Conservation (phyloP, 495 filamentous ascomycete genomes). For the Aspergillus diversus region DNA sequence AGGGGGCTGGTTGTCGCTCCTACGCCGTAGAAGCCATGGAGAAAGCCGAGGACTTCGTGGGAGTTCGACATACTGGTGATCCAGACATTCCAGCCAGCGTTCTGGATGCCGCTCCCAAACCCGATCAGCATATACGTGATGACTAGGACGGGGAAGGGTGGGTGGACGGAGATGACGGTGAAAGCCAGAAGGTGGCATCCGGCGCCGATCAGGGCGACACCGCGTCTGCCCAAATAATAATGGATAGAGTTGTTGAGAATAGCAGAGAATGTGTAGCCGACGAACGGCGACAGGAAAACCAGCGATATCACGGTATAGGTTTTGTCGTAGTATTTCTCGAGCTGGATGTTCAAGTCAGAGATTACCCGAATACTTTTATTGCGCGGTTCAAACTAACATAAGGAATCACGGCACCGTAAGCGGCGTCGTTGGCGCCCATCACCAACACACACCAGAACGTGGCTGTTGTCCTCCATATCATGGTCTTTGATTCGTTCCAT, state of each 20-base stretch:
- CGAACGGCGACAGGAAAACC: slow-evolving; percentile 61
- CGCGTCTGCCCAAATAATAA: slow-evolving; percentile 66
- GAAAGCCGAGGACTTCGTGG: slow-evolving; percentile 57
- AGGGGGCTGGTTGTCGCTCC: slow-evolving; percentile 59
- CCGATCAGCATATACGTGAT: slow-evolving; percentile 58
- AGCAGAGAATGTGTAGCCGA: slow-evolving; percentile 57
- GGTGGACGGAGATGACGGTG: slow-evolving; percentile 55
- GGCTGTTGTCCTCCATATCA: slow-evolving; percentile 27
- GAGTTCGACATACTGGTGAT: slow-evolving; percentile 60
- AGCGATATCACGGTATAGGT: slow-evolving; percentile 59
- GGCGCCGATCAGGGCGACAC: slow-evolving; percentile 68
- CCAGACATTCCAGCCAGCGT: slow-evolving; percentile 66
- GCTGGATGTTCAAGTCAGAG: slow-evolving; percentile 31
- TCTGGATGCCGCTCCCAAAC: slow-evolving; percentile 58
- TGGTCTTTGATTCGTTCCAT: slow-evolving; percentile 32
- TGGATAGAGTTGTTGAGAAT: slow-evolving; percentile 58
- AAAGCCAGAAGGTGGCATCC: slow-evolving; percentile 63
- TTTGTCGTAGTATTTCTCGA: slow-evolving; percentile 59
- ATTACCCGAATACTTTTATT: neutral
- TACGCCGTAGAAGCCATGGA: slow-evolving; percentile 61
- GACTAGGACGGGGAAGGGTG: slow-evolving; percentile 60
- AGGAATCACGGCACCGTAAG: slow-evolving; percentile 64
- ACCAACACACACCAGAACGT: slow-evolving; percentile 46
- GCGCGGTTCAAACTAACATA: slow-evolving; percentile 27
- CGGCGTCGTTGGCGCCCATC: slow-evolving; percentile 77